Percentiles rank a stretch among this genome's conserved stretches.
These are phyloP conservation scores for Vinca minor DNA, from an alignment of 257 asterid species.

Conservation along the genomic window DNA sequence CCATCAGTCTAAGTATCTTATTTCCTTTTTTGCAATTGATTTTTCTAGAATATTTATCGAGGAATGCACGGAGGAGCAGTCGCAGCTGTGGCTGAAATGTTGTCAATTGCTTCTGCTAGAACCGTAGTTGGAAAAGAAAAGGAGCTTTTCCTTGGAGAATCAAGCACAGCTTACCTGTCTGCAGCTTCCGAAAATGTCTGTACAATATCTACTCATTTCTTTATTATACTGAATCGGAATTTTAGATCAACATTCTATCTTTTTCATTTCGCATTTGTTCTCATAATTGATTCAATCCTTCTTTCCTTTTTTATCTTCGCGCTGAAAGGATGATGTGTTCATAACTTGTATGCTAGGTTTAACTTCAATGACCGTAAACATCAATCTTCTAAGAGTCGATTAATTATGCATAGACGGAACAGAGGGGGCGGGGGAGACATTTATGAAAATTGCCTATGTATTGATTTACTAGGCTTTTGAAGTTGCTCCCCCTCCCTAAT, in stretches of 20 bases:
- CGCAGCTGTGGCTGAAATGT: conserved; percentile 57
- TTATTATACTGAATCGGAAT: not conserved
- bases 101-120: conserved; percentile 74
- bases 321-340: too few species aligned
- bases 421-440: too few species aligned
- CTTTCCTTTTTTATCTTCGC: not conserved
- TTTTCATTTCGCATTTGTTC: not conserved
- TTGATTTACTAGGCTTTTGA: too few species aligned
- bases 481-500: too few species aligned
- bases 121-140: conserved; percentile 68
- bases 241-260: not conserved
- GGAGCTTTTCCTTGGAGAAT: conserved; percentile 78
- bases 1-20: too few species aligned
- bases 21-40: conserved; percentile 13
- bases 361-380: too few species aligned
- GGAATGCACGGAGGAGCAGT: conserved; percentile 94
- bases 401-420: too few species aligned
- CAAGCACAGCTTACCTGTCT: conserved; percentile 64
- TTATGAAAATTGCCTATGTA: too few species aligned
- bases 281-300: too few species aligned
- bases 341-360: not conserved
- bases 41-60: conserved; percentile 45
- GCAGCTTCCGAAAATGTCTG: conserved; percentile 52
- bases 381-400: not conserved
- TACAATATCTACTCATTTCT: not conserved